Conservation (phyloP, 306 rosid genomes). For the Cyclanthera cordifolia region DNA sequence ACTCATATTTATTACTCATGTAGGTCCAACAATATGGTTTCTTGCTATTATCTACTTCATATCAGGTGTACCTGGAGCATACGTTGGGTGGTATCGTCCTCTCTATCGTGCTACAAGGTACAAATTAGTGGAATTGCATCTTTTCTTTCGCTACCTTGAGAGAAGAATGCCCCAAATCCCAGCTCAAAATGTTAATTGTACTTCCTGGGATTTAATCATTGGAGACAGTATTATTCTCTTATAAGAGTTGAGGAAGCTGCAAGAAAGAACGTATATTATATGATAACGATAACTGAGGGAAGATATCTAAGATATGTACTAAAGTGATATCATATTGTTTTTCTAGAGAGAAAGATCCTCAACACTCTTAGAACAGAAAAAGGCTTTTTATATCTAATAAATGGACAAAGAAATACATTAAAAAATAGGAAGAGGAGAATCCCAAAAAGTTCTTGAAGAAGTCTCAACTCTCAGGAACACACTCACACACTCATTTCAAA, state of each 20-base stretch:
- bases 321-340: background rate
- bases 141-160: background rate
- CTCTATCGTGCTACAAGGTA: conserved; percentile 96
- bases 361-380: too few species aligned
- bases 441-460: too few species aligned
- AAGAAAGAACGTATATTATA: conserved; percentile 1
- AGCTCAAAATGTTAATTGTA: background rate
- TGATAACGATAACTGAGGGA: background rate
- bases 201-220: background rate
- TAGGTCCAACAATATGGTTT: conserved; percentile 77
- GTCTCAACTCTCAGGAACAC: too few species aligned
- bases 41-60: conserved; percentile 70
- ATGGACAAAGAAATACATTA: too few species aligned
- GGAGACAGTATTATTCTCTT: background rate
- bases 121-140: background rate
- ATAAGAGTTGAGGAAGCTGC: background rate
- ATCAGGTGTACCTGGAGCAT: conserved; percentile 62
- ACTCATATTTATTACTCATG: conserved; percentile 21
- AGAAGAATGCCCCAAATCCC: conserved; percentile 1
- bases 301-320: background rate
- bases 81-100: conserved; percentile 90
- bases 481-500: too few species aligned
- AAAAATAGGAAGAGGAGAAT: too few species aligned
- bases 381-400: too few species aligned
- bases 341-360: background rate